A percentile compares a stretch with the other conserved stretches of the same genome.
phyloP scores from a whole-genome alignment of 352 stramenopile genomes.

The Phytophthora parvispora region DNA sequence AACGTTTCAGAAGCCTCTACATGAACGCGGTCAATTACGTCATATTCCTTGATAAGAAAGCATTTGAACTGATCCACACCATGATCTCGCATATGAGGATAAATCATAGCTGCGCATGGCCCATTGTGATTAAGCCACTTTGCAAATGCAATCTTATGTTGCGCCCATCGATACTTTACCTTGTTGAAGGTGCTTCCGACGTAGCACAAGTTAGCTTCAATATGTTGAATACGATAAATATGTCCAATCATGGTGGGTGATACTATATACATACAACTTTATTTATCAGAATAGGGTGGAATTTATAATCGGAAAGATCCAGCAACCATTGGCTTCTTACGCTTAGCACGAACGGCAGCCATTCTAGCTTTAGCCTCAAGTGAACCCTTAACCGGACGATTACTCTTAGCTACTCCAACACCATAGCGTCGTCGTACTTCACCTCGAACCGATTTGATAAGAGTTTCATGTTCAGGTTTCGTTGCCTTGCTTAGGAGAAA shows the following conservation, averaged over 20 bases:
- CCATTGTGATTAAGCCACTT: neutral
- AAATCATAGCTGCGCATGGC: neutral
- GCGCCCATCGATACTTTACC: slow-evolving; percentile 3
- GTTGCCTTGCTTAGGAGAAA: slow-evolving; percentile 7
- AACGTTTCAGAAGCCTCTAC: slow-evolving; percentile 3
- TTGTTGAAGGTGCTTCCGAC: slow-evolving; percentile 1
- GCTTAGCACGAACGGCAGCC: slow-evolving; percentile 1
- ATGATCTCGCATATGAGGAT: neutral
- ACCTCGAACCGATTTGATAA: slow-evolving; percentile 2
- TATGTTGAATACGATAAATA: slow-evolving; percentile 9
- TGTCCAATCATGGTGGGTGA: slow-evolving; percentile 6
- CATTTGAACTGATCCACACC: slow-evolving; percentile 7
- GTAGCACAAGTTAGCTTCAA: neutral
- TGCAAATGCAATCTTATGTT: slow-evolving; percentile 1
- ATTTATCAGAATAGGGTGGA: neutral
- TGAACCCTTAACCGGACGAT: neutral
- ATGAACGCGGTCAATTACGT: slow-evolving; percentile 2
- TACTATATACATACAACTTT: slow-evolving; percentile 6
- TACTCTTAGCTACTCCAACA: slow-evolving; percentile 11
- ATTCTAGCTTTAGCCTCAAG: slow-evolving; percentile 9
- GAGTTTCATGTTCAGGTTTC: slow-evolving; percentile 9
- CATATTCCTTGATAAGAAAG: neutral
- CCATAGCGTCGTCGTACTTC: slow-evolving; percentile 12
- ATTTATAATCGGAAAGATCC: neutral
- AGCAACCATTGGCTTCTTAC: neutral